Conservation (phyloP, 805 yeast genomes). For the Ascoidea asiatica region DNA sequence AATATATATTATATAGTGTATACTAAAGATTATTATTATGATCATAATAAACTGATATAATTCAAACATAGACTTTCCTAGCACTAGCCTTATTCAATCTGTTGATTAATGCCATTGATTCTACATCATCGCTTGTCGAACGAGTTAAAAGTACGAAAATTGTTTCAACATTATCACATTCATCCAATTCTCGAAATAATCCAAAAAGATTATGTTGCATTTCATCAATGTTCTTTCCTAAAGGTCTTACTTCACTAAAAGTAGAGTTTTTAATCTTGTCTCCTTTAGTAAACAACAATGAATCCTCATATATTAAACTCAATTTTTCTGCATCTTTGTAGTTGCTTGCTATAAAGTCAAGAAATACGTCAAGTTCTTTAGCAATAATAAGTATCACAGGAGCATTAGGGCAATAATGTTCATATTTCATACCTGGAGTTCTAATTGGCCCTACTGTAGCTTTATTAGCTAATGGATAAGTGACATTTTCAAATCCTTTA, state of each 20-base stretch:
- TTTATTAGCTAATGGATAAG: slow-evolving; percentile 23
- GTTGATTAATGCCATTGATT: slow-evolving; percentile 93
- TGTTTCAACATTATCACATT: slow-evolving; percentile 38
- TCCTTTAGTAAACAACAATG: neutral
- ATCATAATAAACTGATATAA: too few species aligned
- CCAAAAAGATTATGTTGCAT: slow-evolving; percentile 70
- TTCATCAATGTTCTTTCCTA: slow-evolving; percentile 37
- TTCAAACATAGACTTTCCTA: slow-evolving; percentile 20
- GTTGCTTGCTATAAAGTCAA: neutral
- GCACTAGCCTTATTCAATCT: slow-evolving; percentile 75
- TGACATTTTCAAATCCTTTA: slow-evolving; percentile 37
- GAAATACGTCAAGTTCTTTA: neutral
- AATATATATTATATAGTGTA: too few species aligned
- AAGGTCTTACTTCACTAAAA: slow-evolving; percentile 18
- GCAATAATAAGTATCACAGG: slow-evolving; percentile 50
- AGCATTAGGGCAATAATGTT: slow-evolving; percentile 88
- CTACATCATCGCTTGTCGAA: slow-evolving; percentile 63
- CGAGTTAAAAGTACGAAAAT: slow-evolving; percentile 38
- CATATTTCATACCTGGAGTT: slow-evolving; percentile 97
- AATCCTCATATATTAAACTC: slow-evolving; percentile 4
- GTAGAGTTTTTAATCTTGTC: slow-evolving; percentile 10
- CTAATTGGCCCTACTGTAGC: slow-evolving; percentile 56
- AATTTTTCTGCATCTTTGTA: slow-evolving; percentile 1
- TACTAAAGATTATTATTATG: too few species aligned
- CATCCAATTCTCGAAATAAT: slow-evolving; percentile 64